A percentile compares a stretch with the other conserved stretches of the same genome.
These are phyloP conservation scores for Penicillium odoratum DNA, from an alignment of 495 filamentous ascomycete genomes.

Conservation along the genomic window DNA sequence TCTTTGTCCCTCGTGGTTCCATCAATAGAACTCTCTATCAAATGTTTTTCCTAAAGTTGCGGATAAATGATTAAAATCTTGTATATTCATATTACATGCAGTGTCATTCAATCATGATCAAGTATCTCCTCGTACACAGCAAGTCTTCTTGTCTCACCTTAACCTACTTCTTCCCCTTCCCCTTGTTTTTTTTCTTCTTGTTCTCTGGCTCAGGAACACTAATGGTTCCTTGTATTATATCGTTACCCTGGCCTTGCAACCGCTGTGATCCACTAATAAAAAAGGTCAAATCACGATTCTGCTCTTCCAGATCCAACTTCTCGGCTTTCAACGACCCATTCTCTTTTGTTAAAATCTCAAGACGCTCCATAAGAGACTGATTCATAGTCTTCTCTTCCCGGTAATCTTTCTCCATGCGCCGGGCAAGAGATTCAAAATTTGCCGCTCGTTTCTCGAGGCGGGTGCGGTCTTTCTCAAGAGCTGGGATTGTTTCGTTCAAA, in stretches of 20 bases:
- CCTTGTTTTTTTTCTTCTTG: slow-evolving; percentile 58
- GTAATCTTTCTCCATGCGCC: slow-evolving; percentile 72
- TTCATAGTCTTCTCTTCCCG: slow-evolving; percentile 87
- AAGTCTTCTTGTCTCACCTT: neutral
- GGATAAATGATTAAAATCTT: too few species aligned
- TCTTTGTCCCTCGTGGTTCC: neutral
- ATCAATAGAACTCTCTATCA: neutral
- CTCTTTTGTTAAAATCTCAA: slow-evolving; percentile 64
- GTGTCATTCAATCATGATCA: slow-evolving; percentile 1
- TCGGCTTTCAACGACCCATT: slow-evolving; percentile 54
- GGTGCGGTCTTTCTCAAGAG: slow-evolving; percentile 67
- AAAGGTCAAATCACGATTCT: slow-evolving; percentile 87
- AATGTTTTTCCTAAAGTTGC: too few species aligned
- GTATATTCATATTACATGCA: neutral
- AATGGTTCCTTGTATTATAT: slow-evolving; percentile 57
- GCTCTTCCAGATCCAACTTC: slow-evolving; percentile 68
- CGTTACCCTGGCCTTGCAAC: slow-evolving; percentile 65
- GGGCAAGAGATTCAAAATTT: slow-evolving; percentile 72
- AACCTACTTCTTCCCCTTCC: slow-evolving; percentile 29
- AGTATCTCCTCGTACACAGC: slow-evolving; percentile 1
- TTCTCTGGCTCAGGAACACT: slow-evolving; percentile 52
- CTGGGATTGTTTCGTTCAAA: slow-evolving; percentile 56
- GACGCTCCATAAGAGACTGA: slow-evolving; percentile 71
- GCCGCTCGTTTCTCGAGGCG: slow-evolving; percentile 66
- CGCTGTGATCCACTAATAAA: slow-evolving; percentile 84